Base-by-base conservation (phyloP, 2,329 filamentous ascomycete genomes). In the Monilinia fructigena region DNA sequence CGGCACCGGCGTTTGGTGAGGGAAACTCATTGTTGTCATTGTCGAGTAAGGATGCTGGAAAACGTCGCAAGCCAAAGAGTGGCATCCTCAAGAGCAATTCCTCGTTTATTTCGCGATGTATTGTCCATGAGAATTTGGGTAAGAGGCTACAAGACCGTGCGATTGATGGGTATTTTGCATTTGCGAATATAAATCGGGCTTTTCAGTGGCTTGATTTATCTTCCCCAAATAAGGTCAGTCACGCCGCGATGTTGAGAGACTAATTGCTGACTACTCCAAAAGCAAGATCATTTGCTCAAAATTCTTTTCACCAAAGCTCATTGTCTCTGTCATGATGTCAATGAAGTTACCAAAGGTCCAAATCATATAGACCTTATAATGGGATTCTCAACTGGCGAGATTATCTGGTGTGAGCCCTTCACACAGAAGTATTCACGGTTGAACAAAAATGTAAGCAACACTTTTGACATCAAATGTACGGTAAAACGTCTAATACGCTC, bases 81-180 rank as follows among this genome's bases (percentile, higher is more conserved):
- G 98, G 96, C 77, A 95, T 99, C 77, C 89, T 94, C 63, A 99
- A 99, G 82, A 98, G 93, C 80, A 98, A 97, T 78, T 99, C 95
- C 12, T 97, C 94, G 0, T 99, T 97, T 76, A 95, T 99, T 40
- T 97, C 94, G n/a, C 83, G 95, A 65, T 94, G 97, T 42, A 97
- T 98, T 70, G 89, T 93, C 20, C 91, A 97, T 74, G 95, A 99
- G 73, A 83, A 84, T 5, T 78, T 96, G 65, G 83, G 85, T 28
- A 96, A 95, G 78, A 88, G 91, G 70, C 78, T 98, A 69, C 85
- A 86, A 59, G 95, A 98, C 42, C 88, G 92, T 69, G 86, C 88
- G 16, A 82, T 83, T 2, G 91, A 95, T 70, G 93, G 93, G 0
- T 78, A 95, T 4, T 96, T 95, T 78, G 91, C 90, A 2, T 98